Percentiles rank a stretch among this genome's conserved stretches.
phyloP scores from a whole-genome alignment of 495 filamentous ascomycete genomes.

The Podospora anserina region DNA sequence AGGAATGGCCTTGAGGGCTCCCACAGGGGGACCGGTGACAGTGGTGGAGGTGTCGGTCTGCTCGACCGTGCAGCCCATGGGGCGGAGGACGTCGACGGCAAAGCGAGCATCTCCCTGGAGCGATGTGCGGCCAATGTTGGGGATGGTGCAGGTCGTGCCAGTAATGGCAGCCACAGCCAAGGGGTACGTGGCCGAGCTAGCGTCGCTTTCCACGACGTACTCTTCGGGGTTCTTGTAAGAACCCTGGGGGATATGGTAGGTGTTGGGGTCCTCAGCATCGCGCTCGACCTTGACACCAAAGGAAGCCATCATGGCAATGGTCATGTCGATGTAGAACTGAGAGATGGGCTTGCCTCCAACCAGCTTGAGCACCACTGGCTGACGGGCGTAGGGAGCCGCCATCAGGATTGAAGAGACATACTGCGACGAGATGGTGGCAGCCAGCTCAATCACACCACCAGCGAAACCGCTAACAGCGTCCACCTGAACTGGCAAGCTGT shows the following conservation, averaged over 20 bases:
- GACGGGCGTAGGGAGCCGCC: slow-evolving; percentile 94
- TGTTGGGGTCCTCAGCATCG: slow-evolving; percentile 65
- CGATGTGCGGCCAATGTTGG: slow-evolving; percentile 88
- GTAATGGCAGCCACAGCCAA: slow-evolving; percentile 93
- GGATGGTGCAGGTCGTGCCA: slow-evolving; percentile 89
- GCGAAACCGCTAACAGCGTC: slow-evolving; percentile 78
- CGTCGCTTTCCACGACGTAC: slow-evolving; percentile 94
- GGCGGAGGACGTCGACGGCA: slow-evolving; percentile 81
- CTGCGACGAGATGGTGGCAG: slow-evolving; percentile 93
- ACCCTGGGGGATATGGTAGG: slow-evolving; percentile 89
- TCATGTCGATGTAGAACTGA: slow-evolving; percentile 98
- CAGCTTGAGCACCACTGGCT: slow-evolving; percentile 83
- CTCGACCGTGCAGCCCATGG: slow-evolving; percentile 90
- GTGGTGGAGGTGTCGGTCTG: slow-evolving; percentile 86
- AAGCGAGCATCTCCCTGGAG: slow-evolving; percentile 96
- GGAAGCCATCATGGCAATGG: slow-evolving; percentile 91
- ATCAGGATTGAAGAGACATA: slow-evolving; percentile 96
- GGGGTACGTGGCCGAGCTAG: slow-evolving; percentile 95
- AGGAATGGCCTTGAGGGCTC: slow-evolving; percentile 63
- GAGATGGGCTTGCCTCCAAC: slow-evolving; percentile 95
- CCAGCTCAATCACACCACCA: slow-evolving; percentile 88
- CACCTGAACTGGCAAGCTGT: slow-evolving; percentile 80
- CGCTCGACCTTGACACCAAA: slow-evolving; percentile 79
- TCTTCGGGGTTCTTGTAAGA: slow-evolving; percentile 79
- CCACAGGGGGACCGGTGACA: slow-evolving; percentile 79